Conservation (phyloP, 306 rosid genomes). For the Malus sieversii region DNA sequence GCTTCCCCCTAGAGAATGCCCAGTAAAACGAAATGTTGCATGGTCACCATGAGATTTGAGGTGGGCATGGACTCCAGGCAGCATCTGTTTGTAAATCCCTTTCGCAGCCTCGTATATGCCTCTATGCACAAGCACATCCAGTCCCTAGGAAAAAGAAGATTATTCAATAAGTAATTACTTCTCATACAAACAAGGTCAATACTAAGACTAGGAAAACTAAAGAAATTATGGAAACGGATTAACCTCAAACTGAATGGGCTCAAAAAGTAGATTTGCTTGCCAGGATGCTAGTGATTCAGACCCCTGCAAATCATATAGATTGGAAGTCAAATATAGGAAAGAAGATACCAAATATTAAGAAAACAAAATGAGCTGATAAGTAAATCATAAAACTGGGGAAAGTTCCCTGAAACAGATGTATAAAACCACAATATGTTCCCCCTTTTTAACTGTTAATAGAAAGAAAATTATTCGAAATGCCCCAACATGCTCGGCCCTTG, state of each 20-base stretch:
- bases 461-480: background rate
- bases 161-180: background rate
- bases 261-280: constrained; percentile 97
- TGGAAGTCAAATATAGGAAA: background rate
- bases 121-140: constrained; percentile 81
- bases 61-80: constrained; percentile 73
- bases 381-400: background rate
- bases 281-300: constrained; percentile 88
- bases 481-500: background rate
- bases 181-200: background rate
- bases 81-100: constrained; percentile 82
- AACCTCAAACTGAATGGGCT: constrained; percentile 90
- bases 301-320: constrained; percentile 43
- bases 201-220: background rate
- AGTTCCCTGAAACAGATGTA: background rate
- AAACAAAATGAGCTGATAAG: background rate
- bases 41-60: constrained; percentile 51
- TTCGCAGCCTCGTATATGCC: constrained; percentile 98
- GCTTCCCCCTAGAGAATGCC: constrained; percentile 99
- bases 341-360: background rate
- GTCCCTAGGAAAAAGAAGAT: constrained; percentile 34
- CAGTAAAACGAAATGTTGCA: constrained; percentile 75
- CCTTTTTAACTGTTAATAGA: background rate
- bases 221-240: background rate
- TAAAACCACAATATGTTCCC: background rate